A percentile compares a stretch with the other conserved stretches of the same genome.
Conservation (phyloP, 2,329 filamentous ascomycete genomes). For the Colletotrichum sp. region DNA sequence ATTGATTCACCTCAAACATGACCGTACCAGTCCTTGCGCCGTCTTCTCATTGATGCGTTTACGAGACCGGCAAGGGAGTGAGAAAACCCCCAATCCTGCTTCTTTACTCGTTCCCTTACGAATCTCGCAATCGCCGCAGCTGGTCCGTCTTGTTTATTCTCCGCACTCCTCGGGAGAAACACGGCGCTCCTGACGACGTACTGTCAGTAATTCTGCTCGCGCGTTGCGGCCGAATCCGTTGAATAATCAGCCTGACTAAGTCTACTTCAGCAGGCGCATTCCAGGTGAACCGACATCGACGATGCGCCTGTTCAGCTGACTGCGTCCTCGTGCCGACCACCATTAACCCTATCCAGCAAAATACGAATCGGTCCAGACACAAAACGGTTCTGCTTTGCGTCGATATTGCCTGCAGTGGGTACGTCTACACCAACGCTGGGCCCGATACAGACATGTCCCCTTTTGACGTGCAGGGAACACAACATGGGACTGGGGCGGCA, state of each 20-base stretch:
- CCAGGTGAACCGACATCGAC: background rate
- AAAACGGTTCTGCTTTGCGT: background rate
- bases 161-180: background rate
- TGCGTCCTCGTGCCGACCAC: background rate
- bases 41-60: background rate
- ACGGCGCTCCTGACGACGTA: background rate
- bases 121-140: background rate
- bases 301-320: background rate
- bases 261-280: background rate
- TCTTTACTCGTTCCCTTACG: slow-evolving; percentile 1
- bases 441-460: background rate
- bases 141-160: background rate
- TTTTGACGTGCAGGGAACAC: slow-evolving; percentile 1
- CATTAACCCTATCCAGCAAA: background rate
- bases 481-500: background rate
- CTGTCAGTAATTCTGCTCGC: background rate
- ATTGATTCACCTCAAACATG: background rate
- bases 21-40: background rate
- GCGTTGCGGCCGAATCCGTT: background rate
- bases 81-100: background rate
- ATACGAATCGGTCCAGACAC: background rate
- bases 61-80: background rate
- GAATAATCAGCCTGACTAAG: background rate
- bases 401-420: background rate
- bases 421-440: background rate